These are phyloP conservation scores for Hypoxylon rubiginosum DNA, from an alignment of 2,329 filamentous ascomycete species.

Conservation along the genomic window DNA sequence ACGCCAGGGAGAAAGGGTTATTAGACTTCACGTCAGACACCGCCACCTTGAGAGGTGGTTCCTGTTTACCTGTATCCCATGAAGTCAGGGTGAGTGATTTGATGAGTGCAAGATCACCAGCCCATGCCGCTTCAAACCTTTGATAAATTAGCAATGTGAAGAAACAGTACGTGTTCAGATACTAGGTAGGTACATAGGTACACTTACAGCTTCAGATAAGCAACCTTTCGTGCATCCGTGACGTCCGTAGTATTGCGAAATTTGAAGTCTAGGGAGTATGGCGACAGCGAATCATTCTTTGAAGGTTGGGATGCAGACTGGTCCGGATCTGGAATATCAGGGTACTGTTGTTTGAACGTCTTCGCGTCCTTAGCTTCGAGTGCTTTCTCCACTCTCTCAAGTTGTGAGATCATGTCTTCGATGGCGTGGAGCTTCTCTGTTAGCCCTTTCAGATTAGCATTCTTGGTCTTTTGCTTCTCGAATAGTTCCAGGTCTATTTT, in stretches of 20 bases:
- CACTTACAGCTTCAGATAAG: constrained; percentile 74
- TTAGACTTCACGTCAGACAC: constrained; percentile 65
- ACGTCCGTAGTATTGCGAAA: constrained; percentile 68
- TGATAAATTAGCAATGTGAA: constrained; percentile 42
- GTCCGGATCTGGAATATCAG: constrained; percentile 58
- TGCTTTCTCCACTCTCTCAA: constrained; percentile 66
- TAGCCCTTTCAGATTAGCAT: constrained; percentile 50
- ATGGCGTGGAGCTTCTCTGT: constrained; percentile 70
- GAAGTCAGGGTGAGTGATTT: constrained; percentile 72
- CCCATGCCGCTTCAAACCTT: constrained; percentile 80
- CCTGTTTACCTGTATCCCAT: constrained; percentile 67
- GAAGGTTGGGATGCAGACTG: not conserved
- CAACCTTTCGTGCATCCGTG: constrained; percentile 67
- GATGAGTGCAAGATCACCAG: constrained; percentile 74
- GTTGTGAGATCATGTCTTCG: constrained; percentile 61
- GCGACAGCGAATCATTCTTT: constrained; percentile 45
- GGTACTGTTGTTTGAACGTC: constrained; percentile 74
- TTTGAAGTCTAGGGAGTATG: constrained; percentile 64
- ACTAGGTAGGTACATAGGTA: constrained; percentile 54
- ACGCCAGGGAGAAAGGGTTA: constrained; percentile 76
- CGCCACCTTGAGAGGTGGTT: constrained; percentile 74
- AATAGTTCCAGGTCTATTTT: constrained; percentile 53
- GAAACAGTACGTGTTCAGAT: not conserved
- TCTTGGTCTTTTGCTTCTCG: constrained; percentile 52
- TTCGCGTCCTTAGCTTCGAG: constrained; percentile 74